Evolutionary conservation across 1,139 yeast genomes (phyloP).

Genomic region (Citeromyces hawaiiensis): DNA sequence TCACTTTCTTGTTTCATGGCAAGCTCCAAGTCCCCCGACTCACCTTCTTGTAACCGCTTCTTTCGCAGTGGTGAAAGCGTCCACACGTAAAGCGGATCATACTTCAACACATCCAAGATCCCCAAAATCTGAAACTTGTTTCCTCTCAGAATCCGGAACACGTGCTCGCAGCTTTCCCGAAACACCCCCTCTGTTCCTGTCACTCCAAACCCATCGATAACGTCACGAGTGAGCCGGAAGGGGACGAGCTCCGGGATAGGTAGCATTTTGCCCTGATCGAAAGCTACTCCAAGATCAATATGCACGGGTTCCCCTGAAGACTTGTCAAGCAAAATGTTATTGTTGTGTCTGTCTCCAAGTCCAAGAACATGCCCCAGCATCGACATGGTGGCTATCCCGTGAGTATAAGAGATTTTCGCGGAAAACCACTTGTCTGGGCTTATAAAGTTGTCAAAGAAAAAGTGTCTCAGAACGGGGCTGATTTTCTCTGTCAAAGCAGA

Average conservation of each 20-base stretch:
- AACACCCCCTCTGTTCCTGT: slow-evolving; percentile 73
- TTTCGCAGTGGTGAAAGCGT: slow-evolving; percentile 58
- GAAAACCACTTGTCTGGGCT: slow-evolving; percentile 64
- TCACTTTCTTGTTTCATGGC: slow-evolving; percentile 17
- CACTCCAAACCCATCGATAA: slow-evolving; percentile 87
- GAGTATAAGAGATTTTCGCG: slow-evolving; percentile 51
- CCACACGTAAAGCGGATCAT: slow-evolving; percentile 95
- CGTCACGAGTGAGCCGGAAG: slow-evolving; percentile 78
- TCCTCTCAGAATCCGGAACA: slow-evolving; percentile 51
- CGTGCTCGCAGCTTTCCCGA: slow-evolving; percentile 58
- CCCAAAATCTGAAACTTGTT: slow-evolving; percentile 64
- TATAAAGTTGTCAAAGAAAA: slow-evolving; percentile 57
- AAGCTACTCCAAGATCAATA: slow-evolving; percentile 92
- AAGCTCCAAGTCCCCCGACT: not conserved
- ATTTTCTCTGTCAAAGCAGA: slow-evolving; percentile 34
- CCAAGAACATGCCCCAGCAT: slow-evolving; percentile 84
- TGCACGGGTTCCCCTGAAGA: slow-evolving; percentile 84
- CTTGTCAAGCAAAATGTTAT: slow-evolving; percentile 74
- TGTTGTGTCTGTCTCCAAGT: slow-evolving; percentile 89
- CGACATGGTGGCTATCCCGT: slow-evolving; percentile 76
- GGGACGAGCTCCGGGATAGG: slow-evolving; percentile 93
- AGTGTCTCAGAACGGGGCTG: slow-evolving; percentile 55
- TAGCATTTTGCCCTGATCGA: slow-evolving; percentile 77
- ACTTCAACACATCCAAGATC: slow-evolving; percentile 71
- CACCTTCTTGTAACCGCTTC: slow-evolving; percentile 37